A percentile compares a stretch with the other conserved stretches of the same genome.
These are phyloP conservation scores for Cynara cardunculus DNA, from an alignment of 129 eudicot species.

Conservation along the genomic window DNA sequence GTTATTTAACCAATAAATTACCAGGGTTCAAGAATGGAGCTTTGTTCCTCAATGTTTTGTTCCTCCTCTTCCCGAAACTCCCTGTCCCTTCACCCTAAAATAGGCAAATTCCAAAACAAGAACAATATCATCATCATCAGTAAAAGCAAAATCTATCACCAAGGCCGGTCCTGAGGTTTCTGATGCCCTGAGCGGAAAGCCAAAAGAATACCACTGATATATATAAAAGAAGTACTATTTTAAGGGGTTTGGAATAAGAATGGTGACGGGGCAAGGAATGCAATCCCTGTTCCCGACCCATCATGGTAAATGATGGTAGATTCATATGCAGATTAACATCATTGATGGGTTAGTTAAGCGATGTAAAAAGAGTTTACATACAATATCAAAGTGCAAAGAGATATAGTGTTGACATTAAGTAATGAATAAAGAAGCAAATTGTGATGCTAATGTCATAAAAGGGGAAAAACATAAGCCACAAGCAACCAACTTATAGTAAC, in stretches of 20 bases:
- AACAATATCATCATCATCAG: not conserved
- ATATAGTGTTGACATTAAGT: too few species aligned
- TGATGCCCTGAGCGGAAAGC: not conserved
- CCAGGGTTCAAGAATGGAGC: constrained; percentile 1
- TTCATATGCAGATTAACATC: too few species aligned
- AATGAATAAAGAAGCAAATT: too few species aligned
- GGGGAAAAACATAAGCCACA: too few species aligned
- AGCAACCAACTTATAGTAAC: too few species aligned
- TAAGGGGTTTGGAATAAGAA: not conserved
- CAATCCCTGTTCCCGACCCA: too few species aligned
- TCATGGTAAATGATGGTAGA: too few species aligned
- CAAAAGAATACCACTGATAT: not conserved
- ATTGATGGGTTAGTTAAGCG: not conserved
- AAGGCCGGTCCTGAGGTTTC: not conserved
- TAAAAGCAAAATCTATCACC: not conserved
- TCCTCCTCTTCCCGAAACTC: not conserved
- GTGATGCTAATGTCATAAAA: too few species aligned
- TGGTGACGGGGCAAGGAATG: not conserved
- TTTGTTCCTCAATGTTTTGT: constrained; percentile 7
- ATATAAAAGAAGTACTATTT: too few species aligned
- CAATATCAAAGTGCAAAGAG: too few species aligned
- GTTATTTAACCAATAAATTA: not conserved
- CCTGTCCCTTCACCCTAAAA: constrained; percentile 19
- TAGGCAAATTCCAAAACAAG: not conserved
- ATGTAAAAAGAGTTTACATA: not conserved